Percentiles rank a stretch among this genome's conserved stretches.
phyloP scores from a whole-genome alignment of 2,329 filamentous ascomycete species.

The Thelonectria olida region DNA sequence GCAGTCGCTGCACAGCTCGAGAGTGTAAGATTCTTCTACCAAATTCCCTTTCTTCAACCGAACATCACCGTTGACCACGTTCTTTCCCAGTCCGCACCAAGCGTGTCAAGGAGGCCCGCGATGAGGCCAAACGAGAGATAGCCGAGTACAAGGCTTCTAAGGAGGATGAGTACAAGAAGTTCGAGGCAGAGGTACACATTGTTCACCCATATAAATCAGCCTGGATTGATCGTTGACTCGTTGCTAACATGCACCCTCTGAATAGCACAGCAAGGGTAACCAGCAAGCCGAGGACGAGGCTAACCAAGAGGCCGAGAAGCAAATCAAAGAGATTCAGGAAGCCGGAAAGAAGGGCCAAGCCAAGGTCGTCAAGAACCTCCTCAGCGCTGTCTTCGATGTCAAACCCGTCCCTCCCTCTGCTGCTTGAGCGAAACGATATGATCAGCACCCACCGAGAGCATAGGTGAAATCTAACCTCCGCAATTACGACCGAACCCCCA shows the following conservation, averaged over 20 bases:
- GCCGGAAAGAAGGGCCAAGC: conserved; percentile 82
- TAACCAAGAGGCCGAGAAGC: conserved; percentile 79
- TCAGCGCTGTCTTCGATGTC: conserved; percentile 86
- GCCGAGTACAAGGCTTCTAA: conserved; percentile 90
- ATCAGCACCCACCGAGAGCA: neutral
- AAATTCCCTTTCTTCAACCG: conserved; percentile 3
- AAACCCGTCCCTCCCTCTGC: conserved; percentile 68
- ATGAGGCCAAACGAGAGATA: conserved; percentile 98
- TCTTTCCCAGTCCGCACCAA: conserved; percentile 75
- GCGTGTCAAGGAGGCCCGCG: conserved; percentile 94
- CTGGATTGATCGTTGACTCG: neutral
- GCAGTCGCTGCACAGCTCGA: conserved; percentile 66
- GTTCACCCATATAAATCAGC: neutral
- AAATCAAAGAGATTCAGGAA: conserved; percentile 83
- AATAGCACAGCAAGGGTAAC: conserved; percentile 91
- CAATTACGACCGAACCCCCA: conserved; percentile 11
- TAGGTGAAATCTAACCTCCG: neutral
- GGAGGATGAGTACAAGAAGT: conserved; percentile 94
- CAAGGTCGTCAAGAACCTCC: conserved; percentile 83
- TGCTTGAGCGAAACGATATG: conserved; percentile 32
- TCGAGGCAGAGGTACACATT: conserved; percentile 74
- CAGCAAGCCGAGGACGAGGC: conserved; percentile 79
- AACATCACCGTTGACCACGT: conserved; percentile 2
- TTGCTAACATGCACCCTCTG: conserved; percentile 14
- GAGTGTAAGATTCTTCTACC: conserved; percentile 76